Evolutionary conservation across 2,329 filamentous ascomycete genomes (phyloP).

Genomic region (Annulohypoxylon truncatum): DNA sequence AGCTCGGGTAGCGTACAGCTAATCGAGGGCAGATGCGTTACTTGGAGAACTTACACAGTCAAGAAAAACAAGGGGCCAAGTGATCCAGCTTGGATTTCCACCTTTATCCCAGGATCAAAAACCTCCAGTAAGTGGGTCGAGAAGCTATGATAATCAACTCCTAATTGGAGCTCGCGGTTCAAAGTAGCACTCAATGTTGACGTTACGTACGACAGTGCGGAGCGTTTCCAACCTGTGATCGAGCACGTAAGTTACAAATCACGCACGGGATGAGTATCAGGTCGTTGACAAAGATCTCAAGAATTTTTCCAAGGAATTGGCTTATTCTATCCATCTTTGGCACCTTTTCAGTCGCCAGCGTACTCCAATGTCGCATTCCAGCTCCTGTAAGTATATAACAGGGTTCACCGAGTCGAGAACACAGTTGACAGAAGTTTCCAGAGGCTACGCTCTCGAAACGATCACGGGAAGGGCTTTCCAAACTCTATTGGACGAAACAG

Average conservation of each 20-base stretch:
- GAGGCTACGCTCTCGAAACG: constrained; percentile 53
- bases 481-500: constrained; percentile 50
- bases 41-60: constrained; percentile 48
- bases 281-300: constrained; percentile 27
- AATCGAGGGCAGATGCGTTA: constrained; percentile 42
- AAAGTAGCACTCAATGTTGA: not conserved
- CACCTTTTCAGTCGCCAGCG: constrained; percentile 43
- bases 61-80: constrained; percentile 37
- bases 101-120: constrained; percentile 43
- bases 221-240: constrained; percentile 43
- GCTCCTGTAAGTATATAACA: constrained; percentile 45
- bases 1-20: not conserved
- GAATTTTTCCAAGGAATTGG: constrained; percentile 48
- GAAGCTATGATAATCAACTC: not conserved
- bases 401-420: constrained; percentile 43
- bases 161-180: too few relatives aligned
- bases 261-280: not conserved
- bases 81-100: constrained; percentile 48
- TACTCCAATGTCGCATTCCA: constrained; percentile 50
- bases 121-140: constrained; percentile 35
- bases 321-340: constrained; percentile 45
- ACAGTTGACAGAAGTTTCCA: constrained; percentile 46
- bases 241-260: constrained; percentile 43
- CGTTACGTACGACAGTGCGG: constrained; percentile 37
- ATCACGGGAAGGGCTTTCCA: constrained; percentile 54